These are phyloP conservation scores for Vanrija pseudolonga DNA, from an alignment of 1,284 basidiomycete species.

Conservation along the genomic window DNA sequence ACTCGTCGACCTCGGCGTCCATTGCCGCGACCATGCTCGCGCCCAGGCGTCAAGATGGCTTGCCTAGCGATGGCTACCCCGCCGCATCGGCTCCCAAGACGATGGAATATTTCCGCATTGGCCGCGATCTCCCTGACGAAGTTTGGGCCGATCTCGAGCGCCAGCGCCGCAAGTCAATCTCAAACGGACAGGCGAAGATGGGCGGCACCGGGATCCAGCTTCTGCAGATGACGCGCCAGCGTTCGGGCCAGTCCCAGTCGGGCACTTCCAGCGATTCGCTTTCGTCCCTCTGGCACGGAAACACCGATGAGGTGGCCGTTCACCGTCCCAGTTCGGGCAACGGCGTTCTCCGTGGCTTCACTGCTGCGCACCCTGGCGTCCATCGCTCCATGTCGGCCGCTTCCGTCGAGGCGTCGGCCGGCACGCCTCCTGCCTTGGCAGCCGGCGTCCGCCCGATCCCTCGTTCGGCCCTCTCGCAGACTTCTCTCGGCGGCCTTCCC, in stretches of 20 bases:
- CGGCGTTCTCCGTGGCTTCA: conserved; percentile 28
- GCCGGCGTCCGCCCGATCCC: conserved; percentile 16
- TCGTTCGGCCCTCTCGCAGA: conserved; percentile 35
- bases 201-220: not conserved
- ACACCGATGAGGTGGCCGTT: conserved; percentile 13
- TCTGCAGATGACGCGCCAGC: conserved; percentile 17
- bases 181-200: not conserved
- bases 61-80: not conserved
- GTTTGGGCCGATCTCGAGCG: conserved; percentile 38
- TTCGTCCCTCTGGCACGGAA: conserved; percentile 26
- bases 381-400: conserved; percentile 18
- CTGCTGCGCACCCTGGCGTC: conserved; percentile 16
- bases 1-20: conserved; percentile 24
- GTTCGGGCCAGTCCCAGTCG: conserved; percentile 6
- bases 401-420: conserved; percentile 15
- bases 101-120: conserved; percentile 38
- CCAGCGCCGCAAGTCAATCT: conserved; percentile 33
- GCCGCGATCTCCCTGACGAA: conserved; percentile 34
- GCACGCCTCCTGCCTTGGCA: not conserved
- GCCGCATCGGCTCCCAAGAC: conserved; percentile 36
- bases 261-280: conserved; percentile 26
- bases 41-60: not conserved
- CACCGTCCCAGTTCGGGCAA: conserved; percentile 19
- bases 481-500: conserved; percentile 26
- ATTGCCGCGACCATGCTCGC: conserved; percentile 5